Conservation (phyloP, 768 basidiomycete genomes). For the Fibroporia radiculosa region DNA sequence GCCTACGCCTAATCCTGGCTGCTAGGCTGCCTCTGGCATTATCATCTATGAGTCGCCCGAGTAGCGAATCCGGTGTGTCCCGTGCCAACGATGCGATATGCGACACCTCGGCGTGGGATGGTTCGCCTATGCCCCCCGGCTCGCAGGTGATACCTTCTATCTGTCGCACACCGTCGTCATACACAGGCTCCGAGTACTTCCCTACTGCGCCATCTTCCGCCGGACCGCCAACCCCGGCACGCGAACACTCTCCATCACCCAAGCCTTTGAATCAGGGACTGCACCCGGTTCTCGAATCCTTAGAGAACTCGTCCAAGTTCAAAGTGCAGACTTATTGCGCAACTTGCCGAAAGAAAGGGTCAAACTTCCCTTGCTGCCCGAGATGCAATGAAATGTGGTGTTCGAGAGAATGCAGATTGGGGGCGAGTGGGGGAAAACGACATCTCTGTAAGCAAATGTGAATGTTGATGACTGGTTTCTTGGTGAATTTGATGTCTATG, state of each 20-base stretch:
- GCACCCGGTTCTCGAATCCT: constrained; percentile 19
- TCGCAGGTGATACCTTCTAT: constrained; percentile 21
- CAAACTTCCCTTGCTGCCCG: constrained; percentile 26
- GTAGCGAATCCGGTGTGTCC: not conserved
- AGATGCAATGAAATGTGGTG: constrained; percentile 27
- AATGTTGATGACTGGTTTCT: not conserved
- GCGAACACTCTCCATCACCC: constrained; percentile 6
- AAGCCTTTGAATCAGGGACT: constrained; percentile 4
- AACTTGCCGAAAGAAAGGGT: constrained; percentile 20
- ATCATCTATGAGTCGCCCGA: not conserved
- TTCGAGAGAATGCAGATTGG: constrained; percentile 14
- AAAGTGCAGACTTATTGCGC: constrained; percentile 21
- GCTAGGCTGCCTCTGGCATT: not conserved
- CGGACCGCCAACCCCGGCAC: constrained; percentile 20
- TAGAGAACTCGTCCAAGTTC: constrained; percentile 23
- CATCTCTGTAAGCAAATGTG: constrained; percentile 8
- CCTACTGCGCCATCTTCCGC: constrained; percentile 21
- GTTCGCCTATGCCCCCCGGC: constrained; percentile 2
- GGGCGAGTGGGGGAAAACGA: constrained; percentile 11
- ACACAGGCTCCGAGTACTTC: constrained; percentile 22
- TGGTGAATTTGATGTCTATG: no score
- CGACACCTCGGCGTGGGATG: not conserved
- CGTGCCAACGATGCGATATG: no score
- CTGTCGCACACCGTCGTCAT: constrained; percentile 22
- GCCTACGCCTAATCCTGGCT: constrained; percentile 13